Evolutionary conservation across 306 rosid species (phyloP).

Genomic region (Prosopis cineraria): DNA sequence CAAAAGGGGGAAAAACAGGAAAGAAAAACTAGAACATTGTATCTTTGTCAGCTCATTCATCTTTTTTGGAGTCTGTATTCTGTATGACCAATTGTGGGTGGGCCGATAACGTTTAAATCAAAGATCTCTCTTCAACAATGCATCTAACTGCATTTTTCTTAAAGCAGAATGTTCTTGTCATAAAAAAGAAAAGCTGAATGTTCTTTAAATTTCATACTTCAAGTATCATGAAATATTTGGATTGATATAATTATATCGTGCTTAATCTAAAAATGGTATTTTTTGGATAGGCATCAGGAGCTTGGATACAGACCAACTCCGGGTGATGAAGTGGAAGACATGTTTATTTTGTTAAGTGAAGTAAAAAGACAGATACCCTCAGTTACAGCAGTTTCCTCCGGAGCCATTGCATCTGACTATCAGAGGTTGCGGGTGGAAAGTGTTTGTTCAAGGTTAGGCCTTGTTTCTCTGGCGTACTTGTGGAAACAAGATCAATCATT

Average conservation of each 20-base stretch:
- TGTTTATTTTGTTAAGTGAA: conserved; percentile 80
- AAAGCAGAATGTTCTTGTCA: background rate
- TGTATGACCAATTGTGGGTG: conserved; percentile 7
- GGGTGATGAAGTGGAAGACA: conserved; percentile 98
- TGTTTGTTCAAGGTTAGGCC: conserved; percentile 98
- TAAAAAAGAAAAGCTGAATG: background rate
- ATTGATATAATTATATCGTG: conserved; percentile 18
- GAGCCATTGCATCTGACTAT: conserved; percentile 98
- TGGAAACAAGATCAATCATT: conserved; percentile 96
- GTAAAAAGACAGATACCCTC: conserved; percentile 87
- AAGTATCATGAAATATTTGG: conserved; percentile 1
- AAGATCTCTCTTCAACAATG: background rate
- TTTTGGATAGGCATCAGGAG: conserved; percentile 68
- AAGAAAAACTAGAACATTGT: background rate
- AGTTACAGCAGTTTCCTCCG: conserved; percentile 83
- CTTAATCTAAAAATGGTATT: conserved; percentile 30
- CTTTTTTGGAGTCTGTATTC: background rate
- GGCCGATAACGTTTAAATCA: background rate
- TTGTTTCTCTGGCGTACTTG: conserved; percentile 94
- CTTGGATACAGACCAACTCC: conserved; percentile 81
- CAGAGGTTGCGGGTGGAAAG: conserved; percentile 97
- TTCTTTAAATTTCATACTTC: background rate
- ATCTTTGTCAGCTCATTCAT: background rate
- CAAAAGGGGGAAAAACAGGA: background rate
- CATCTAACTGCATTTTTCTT: background rate